These are phyloP conservation scores for Gaultheria prostrata DNA, from an alignment of 148 eudicot genomes.

Conservation along the genomic window DNA sequence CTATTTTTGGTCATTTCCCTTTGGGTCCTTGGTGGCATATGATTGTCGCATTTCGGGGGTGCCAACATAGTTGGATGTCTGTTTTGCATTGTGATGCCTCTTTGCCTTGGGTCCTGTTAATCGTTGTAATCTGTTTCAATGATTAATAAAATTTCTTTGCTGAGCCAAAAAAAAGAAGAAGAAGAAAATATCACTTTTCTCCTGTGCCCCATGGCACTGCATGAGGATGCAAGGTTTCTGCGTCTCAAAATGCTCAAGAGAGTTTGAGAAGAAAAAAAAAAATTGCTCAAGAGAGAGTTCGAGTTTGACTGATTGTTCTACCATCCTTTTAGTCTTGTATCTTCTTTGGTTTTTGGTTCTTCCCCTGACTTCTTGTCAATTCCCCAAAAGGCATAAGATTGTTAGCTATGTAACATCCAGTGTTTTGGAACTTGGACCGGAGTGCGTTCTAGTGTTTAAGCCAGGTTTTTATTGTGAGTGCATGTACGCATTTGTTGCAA, in stretches of 20 bases:
- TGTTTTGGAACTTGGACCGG: not conserved
- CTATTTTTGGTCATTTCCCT: no score
- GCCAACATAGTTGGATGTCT: no score
- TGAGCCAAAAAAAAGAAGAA: no score
- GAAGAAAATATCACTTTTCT: not conserved
- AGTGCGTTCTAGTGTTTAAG: not conserved
- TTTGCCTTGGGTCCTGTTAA: no score
- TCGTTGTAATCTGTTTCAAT: no score
- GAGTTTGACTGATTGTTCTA: not conserved
- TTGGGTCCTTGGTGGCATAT: no score
- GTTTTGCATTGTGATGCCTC: no score
- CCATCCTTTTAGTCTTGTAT: not conserved
- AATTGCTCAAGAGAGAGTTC: no score
- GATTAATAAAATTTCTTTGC: no score
- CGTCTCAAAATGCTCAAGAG: constrained; percentile 2
- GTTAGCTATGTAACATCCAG: not conserved
- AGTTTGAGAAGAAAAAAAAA: no score
- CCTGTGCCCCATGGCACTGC: not conserved
- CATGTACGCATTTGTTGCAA: constrained; percentile 6
- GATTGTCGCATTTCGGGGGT: no score
- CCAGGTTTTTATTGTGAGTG: not conserved
- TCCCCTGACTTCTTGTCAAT: not conserved
- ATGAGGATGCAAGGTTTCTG: not conserved
- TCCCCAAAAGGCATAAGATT: not conserved
- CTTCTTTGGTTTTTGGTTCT: not conserved